Percentiles rank a stretch among this genome's conserved stretches.
These are phyloP conservation scores for Lolium rigidum DNA, from an alignment of 176 grass and related monocot species.

Conservation along the genomic window DNA sequence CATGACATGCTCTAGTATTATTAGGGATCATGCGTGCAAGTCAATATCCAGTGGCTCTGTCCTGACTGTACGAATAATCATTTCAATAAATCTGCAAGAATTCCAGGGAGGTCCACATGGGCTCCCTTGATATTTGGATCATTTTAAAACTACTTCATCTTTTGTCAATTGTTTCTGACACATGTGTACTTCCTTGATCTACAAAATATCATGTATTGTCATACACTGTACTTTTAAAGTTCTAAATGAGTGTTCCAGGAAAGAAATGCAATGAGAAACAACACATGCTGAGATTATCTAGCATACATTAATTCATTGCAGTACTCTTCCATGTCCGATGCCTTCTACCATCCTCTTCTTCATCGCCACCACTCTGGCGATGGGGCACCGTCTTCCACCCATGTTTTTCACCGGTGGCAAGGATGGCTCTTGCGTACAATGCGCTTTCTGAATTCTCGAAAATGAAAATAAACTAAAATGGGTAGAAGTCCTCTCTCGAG, in stretches of 20 bases:
- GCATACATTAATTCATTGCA: no score
- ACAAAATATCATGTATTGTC: not conserved
- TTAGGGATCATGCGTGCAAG: not conserved
- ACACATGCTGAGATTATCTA: not conserved
- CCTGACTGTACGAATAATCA: not conserved
- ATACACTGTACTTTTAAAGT: not conserved
- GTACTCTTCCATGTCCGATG: not conserved
- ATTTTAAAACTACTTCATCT: not conserved
- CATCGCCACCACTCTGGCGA: not conserved
- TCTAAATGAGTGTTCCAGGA: not conserved
- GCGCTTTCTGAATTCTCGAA: not conserved
- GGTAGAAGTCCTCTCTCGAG: not conserved
- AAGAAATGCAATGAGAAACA: not conserved
- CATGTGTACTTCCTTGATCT: conserved; percentile 6
- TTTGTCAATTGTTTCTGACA: conserved; percentile 18
- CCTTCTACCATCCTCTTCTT: not conserved
- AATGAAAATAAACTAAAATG: not conserved
- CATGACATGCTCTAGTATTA: not conserved
- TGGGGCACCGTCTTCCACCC: not conserved
- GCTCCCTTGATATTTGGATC: not conserved
- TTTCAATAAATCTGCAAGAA: conserved; percentile 23
- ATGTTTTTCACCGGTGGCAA: not conserved
- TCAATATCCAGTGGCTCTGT: not conserved
- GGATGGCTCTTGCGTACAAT: not conserved
- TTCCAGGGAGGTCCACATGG: conserved; percentile 8